These are phyloP conservation scores for Fusarium agapanthi DNA, from an alignment of 2,329 filamentous ascomycete genomes.

Conservation along the genomic window DNA sequence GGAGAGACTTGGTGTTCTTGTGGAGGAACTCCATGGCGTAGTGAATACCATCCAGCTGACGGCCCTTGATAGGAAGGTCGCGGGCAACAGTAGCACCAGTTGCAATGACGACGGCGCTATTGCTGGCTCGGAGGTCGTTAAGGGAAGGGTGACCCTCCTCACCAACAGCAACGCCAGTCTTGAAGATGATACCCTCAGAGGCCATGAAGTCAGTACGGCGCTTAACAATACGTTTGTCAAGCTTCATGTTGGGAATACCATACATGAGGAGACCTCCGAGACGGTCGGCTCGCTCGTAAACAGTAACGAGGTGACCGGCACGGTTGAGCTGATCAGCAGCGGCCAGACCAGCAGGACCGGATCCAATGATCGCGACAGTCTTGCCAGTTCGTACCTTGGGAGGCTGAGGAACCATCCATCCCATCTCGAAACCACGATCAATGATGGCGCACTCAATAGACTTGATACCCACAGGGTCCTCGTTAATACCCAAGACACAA, in stretches of 20 bases:
- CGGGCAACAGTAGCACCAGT: conserved; percentile 94
- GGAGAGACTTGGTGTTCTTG: conserved; percentile 96
- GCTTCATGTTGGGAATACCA: conserved; percentile 99
- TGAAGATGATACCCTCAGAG: conserved; percentile 84
- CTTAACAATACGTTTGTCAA: conserved; percentile 97
- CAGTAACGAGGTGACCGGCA: conserved; percentile 85
- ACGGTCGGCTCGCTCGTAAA: conserved; percentile 93
- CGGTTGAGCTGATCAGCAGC: conserved; percentile 94
- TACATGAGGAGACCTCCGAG: conserved; percentile 96
- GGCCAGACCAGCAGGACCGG: conserved; percentile 89
- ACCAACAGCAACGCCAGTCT: conserved; percentile 80
- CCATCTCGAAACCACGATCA: conserved; percentile 96
- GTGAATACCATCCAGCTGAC: conserved; percentile 89
- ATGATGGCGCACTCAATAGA: conserved; percentile 98
- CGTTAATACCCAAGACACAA: conserved; percentile 95
- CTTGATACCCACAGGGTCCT: conserved; percentile 97
- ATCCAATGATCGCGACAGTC: conserved; percentile 88
- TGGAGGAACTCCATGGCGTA: conserved; percentile 98
- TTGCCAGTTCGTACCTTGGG: conserved; percentile 86
- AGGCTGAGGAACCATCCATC: conserved; percentile 90
- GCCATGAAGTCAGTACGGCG: conserved; percentile 95
- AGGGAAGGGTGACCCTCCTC: conserved; percentile 72
- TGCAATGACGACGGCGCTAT: conserved; percentile 88
- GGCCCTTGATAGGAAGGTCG: conserved; percentile 89
- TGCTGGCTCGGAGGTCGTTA: conserved; percentile 73